phyloP scores from a whole-genome alignment of 495 filamentous ascomycete species.

The Aspergillus bridgeri region DNA sequence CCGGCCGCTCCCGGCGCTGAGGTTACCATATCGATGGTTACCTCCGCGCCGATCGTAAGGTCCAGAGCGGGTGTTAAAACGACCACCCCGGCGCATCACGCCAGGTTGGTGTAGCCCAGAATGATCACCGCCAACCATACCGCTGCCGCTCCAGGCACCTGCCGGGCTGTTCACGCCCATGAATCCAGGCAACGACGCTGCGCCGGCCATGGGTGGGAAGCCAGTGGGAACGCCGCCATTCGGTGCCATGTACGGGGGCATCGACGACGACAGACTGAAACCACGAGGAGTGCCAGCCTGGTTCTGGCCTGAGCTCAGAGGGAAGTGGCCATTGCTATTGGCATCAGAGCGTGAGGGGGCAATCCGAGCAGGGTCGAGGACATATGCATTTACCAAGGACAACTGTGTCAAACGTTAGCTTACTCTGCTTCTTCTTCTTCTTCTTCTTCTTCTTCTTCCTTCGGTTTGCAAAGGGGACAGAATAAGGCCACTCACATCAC shows the following conservation, averaged over 20 bases:
- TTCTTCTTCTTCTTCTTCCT: neutral
- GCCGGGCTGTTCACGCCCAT: conserved; percentile 53
- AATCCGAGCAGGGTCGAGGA: conserved; percentile 88
- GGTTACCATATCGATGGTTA: conserved; percentile 21
- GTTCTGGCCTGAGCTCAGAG: conserved; percentile 64
- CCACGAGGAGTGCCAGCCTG: conserved; percentile 86
- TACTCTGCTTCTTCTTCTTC: neutral
- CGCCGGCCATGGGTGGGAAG: conserved; percentile 27
- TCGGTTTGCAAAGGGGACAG: neutral
- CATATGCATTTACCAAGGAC: conserved; percentile 85
- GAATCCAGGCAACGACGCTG: conserved; percentile 43
- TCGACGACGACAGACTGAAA: conserved; percentile 72
- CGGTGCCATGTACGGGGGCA: conserved; percentile 49
- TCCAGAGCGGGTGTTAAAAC: conserved; percentile 47
- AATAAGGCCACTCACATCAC: conserved; percentile 61
- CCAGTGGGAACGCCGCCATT: conserved; percentile 26
- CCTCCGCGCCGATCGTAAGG: conserved; percentile 59
- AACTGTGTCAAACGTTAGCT: conserved; percentile 51
- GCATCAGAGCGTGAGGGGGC: conserved; percentile 88
- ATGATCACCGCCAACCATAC: conserved; percentile 31
- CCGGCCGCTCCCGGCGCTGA: conserved; percentile 28
- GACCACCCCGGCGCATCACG: conserved; percentile 55
- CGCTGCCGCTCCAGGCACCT: conserved; percentile 45
- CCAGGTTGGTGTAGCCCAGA: conserved; percentile 52
- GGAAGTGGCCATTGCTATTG: conserved; percentile 97